Conservation (phyloP, 163 green algal genomes). For the Botryococcus braunii region DNA sequence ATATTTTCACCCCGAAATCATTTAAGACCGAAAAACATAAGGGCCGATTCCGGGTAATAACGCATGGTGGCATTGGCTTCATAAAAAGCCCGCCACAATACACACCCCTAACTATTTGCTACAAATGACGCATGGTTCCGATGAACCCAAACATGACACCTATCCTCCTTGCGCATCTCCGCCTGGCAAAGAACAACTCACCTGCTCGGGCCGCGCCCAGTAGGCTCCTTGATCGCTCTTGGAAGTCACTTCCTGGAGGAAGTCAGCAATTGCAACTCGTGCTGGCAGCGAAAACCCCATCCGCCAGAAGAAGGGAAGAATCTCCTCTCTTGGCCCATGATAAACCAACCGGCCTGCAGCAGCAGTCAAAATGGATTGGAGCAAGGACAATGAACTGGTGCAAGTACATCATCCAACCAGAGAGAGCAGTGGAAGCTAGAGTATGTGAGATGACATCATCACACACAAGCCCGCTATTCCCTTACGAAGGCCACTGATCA, state of each 20-base stretch:
- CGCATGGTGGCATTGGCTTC: neutral
- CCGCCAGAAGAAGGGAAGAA: conserved; percentile 61
- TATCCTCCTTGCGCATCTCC: no score
- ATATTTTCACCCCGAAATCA: no score
- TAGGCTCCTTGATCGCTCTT: conserved; percentile 35
- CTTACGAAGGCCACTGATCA: no score
- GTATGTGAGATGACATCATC: neutral
- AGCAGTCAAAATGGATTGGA: no score
- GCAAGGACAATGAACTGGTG: no score
- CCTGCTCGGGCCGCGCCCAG: no score
- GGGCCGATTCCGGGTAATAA: no score
- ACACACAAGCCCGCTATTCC: no score
- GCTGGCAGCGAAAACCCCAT: conserved; percentile 51
- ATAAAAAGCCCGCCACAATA: neutral
- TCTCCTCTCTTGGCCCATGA: conserved; percentile 45
- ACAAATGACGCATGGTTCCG: no score
- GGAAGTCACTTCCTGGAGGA: conserved; percentile 58
- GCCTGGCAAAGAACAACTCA: neutral
- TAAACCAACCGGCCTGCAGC: conserved; percentile 38
- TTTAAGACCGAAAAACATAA: no score
- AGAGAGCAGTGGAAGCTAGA: neutral
- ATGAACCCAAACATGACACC: no score
- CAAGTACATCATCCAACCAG: neutral
- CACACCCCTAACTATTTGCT: no score
- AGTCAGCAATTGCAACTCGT: conserved; percentile 58